Evolutionary conservation across 139 green algal genomes (phyloP), one percentile per base, ranked within the genome.

Genomic region (Chlamydomonas applanata): DNA sequence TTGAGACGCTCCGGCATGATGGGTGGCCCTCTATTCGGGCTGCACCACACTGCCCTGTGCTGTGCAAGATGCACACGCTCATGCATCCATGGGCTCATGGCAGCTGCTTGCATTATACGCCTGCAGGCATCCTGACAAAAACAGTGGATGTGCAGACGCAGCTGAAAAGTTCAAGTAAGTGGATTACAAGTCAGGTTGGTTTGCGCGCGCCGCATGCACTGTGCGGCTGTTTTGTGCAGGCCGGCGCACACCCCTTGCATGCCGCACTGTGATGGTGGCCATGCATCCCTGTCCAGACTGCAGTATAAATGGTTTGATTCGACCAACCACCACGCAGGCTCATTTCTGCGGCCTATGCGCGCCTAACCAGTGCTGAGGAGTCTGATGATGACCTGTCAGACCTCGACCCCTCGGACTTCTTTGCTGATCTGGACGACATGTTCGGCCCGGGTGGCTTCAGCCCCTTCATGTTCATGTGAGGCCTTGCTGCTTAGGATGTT

Each of bases 101-200:
- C n/a, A n/a, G n/a, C n/a, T n/a, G n/a, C n/a, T n/a, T n/a, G n/a
- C n/a, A n/a, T n/a, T n/a, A 32, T 33, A 74, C 59, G 35, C 16
- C 35, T 46, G 14, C 78, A 87, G 83, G 83, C 83, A 87, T 27
- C 82, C 82, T 9, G 82, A 87, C 75, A 87, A 85, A 46, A 87
- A 87, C 27, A 29, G n/a, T 19, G 78, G 68, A 67, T 81, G 73
- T 30, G 72, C 80, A 3, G 69, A 75, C 30, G 74, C 75, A 1
- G 82, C 69, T 0, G 29, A 45, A 9, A 72, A 78, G 33, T 87
- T 87, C 53, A 59, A 87, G 73, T 56, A 56, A 25, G 5, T n/a
- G n/a, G n/a, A n/a, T n/a, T n/a, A n/a, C 53, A 32, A 71, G 33
- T 53, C 52, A 68, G 30, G 62, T 44, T 5, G 49, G 11, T 17